Base-by-base conservation (phyloP, 139 green algal species). In the Chlorokybus atmophyticus region DNA sequence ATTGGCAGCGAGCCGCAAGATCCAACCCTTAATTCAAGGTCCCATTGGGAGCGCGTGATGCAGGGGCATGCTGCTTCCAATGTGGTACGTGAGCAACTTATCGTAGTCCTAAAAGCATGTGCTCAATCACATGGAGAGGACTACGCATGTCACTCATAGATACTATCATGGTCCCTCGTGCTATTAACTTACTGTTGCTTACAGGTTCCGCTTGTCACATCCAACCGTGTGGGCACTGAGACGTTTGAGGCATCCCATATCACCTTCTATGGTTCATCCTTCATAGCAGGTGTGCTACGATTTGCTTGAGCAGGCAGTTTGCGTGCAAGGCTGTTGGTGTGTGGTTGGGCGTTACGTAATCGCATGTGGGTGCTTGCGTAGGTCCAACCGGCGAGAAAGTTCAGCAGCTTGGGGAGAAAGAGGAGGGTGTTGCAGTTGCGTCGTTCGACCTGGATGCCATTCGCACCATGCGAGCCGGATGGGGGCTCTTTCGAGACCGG, bases 211-310 rank as follows among this genome's bases (percentile, higher is more conserved):
- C 26, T 90, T 0, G 64, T 90, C 0, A 81, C 67, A 4, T 75
- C 64, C 56, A 91, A 91, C 66, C 73, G 83, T 10, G 67, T 91
- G 1, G 83, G 81, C 39, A 65, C 3, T 0, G 83, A 90, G 65
- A 39, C 35, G 1, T 71, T 74, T 26, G 35, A 57, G 2, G 67
- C 49, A 40, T 53, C 17, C 52, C 30, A 59, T 17, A 85, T 90
- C 44, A 83, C 69, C 1, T 91, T 83, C 32, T 91, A 93, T 39
- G 83, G 83, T n/a, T 79, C 68, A 52, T 77, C 57, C 47, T 93
- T 92, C 70, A 81, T 91, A 14, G 56, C 81, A 25, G 74, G 72
- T 7, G 32, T n/a, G n/a, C n/a, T n/a, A n/a, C n/a, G n/a, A n/a
- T n/a, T n/a, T n/a, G n/a, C n/a, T n/a, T n/a, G n/a, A n/a, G n/a